Base-by-base conservation (phyloP, 495 filamentous ascomycete genomes). In the Lasiosphaeria miniovina region DNA sequence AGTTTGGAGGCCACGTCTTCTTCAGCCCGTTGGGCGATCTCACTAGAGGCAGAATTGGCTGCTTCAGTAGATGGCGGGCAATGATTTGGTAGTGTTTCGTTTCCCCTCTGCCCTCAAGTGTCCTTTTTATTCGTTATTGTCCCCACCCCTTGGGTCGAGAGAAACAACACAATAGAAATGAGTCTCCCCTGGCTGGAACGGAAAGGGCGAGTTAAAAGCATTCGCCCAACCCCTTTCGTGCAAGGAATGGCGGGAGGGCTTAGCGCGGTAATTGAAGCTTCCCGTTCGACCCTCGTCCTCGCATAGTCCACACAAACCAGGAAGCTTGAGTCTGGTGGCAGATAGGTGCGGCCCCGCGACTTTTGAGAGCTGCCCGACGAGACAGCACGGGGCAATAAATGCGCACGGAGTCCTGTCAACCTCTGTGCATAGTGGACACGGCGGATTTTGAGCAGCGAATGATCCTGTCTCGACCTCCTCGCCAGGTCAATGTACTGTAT, bases 361-460 rank as follows among this genome's bases (percentile, higher is more conserved):
- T 24, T 50, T 17, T 31, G 48, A 60, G 56, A 56, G 51, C 62
- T 62, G 61, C 65, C 65, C 50, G 54, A 62, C 53, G 50, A 10
- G 24, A 56, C 45, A 36, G 48, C 40, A 53, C 36, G 40, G 52
- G 36, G 64, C 56, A 58, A 58, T 41, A 49, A 48, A 65, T 45
- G 45, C 56, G 17, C 35, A 49, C 36, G 14, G 49, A 52, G 49
- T 52, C 43, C 36, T 45, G 52, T 60, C 58, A 56, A 55, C 56
- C 58, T 65, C 36, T 50, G 62, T 55, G 45, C 32, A 52, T 32
- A 32, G 34, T 24, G 24, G 24, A 24, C 24, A 24, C 24, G 24
- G 24, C 24, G 24, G 24, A 24, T 24, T 24, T 24, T 24, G 2
- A 24, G 24, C 24, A 24, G 24, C 24, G 24, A 24, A 24, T 24